Percentiles rank a stretch among this genome's conserved stretches.
phyloP scores from a whole-genome alignment of 208 protist genomes.

The Phytomonas francai region DNA sequence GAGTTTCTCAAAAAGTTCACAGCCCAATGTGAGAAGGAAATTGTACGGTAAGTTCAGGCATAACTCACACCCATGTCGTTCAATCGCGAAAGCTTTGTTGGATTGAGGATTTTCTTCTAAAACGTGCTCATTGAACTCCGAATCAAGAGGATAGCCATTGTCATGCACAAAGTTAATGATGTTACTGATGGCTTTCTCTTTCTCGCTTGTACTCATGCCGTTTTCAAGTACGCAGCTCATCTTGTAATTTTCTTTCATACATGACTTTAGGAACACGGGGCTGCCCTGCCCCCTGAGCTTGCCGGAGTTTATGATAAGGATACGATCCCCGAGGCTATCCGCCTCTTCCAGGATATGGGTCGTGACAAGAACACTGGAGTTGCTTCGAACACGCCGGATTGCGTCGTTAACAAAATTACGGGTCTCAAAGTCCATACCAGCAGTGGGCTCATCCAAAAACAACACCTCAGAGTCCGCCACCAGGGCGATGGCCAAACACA shows the following conservation, averaged over 20 bases:
- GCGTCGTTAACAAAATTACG: constrained; percentile 69
- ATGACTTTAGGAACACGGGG: constrained; percentile 73
- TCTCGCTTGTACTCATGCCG: constrained; percentile 24
- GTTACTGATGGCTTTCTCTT: constrained; percentile 26
- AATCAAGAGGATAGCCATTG: constrained; percentile 27
- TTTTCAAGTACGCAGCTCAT: constrained; percentile 63
- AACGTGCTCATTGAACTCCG: constrained; percentile 1
- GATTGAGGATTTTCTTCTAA: constrained; percentile 16
- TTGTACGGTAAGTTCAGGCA: constrained; percentile 59
- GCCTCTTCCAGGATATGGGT: constrained; percentile 96
- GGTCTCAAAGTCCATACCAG: constrained; percentile 81
- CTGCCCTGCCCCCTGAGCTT: constrained; percentile 52
- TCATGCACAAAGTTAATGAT: constrained; percentile 48
- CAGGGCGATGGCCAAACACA: constrained; percentile 83
- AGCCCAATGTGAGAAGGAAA: constrained; percentile 31
- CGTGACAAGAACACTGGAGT: constrained; percentile 61
- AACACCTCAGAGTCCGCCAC: constrained; percentile 63
- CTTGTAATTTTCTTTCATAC: constrained; percentile 57
- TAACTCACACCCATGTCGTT: constrained; percentile 65
- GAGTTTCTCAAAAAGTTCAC: constrained; percentile 37
- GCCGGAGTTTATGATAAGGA: constrained; percentile 89
- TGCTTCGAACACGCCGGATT: constrained; percentile 29
- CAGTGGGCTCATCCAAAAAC: constrained; percentile 89
- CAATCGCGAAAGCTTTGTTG: constrained; percentile 41
- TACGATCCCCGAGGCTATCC: constrained; percentile 89